Percentiles rank a stretch among this genome's conserved stretches.
Conservation (phyloP, 2,329 filamentous ascomycete genomes). For the Chalaropsis thielavioides region DNA sequence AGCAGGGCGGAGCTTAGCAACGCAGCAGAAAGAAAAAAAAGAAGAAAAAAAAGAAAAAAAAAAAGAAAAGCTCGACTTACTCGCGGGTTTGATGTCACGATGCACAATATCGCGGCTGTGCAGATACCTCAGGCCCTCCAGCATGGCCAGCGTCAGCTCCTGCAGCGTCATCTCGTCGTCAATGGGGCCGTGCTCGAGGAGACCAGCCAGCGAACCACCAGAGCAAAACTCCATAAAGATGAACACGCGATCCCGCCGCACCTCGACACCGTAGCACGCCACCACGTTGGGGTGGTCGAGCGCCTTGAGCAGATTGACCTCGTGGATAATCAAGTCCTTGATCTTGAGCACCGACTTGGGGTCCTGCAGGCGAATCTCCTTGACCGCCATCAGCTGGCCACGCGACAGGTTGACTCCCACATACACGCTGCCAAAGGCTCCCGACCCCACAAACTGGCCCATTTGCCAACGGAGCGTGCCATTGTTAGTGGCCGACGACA, state of each 20-base stretch:
- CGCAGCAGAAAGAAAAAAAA: not conserved
- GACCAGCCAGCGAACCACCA: conserved; percentile 74
- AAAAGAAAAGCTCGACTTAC: conserved; percentile 37
- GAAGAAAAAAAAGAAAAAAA: not conserved
- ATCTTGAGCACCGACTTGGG: conserved; percentile 91
- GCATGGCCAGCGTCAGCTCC: conserved; percentile 86
- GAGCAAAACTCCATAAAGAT: conserved; percentile 99
- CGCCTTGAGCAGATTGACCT: conserved; percentile 92
- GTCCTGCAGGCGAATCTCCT: conserved; percentile 87
- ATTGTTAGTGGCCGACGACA: conserved; percentile 88
- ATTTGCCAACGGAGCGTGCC: conserved; percentile 96
- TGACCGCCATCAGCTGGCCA: conserved; percentile 93
- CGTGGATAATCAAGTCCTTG: conserved; percentile 84
- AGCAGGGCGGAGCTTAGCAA: not conserved
- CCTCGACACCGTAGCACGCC: conserved; percentile 94
- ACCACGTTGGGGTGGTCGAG: conserved; percentile 96
- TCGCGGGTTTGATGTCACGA: conserved; percentile 95
- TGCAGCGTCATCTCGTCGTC: conserved; percentile 96
- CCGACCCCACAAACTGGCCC: conserved; percentile 93
- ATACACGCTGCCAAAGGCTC: conserved; percentile 95
- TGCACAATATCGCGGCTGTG: conserved; percentile 87
- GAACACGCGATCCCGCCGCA: conserved; percentile 97
- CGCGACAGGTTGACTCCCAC: conserved; percentile 94
- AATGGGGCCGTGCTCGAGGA: conserved; percentile 90
- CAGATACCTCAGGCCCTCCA: conserved; percentile 86